Conservation (phyloP, 768 basidiomycete species). For the Leucosporidium yakuticum region DNA sequence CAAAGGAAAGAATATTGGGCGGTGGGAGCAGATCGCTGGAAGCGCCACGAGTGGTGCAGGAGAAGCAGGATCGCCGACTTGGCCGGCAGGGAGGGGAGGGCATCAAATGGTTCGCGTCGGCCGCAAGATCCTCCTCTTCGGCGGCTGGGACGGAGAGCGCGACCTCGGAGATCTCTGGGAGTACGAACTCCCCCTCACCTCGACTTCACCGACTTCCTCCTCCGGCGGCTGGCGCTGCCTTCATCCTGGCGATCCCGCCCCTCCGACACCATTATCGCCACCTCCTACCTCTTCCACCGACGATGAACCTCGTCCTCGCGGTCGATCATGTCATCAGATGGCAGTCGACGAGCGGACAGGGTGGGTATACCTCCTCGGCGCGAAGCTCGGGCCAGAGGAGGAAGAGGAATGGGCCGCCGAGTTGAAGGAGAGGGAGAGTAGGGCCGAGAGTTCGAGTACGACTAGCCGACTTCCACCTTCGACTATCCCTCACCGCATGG, state of each 20-base stretch:
- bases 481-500: background rate
- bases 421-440: background rate
- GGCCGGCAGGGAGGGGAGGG: slow-evolving; percentile 19
- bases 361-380: slow-evolving; percentile 33
- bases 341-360: slow-evolving; percentile 27
- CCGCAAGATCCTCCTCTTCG: slow-evolving; percentile 24
- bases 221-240: background rate
- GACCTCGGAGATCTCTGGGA: slow-evolving; percentile 30
- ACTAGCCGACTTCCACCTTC: background rate
- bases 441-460: background rate
- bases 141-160: slow-evolving; percentile 20
- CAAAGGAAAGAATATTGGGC: slow-evolving; percentile 9
- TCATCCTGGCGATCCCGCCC: too few species aligned
- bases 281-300: too few species aligned
- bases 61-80: background rate
- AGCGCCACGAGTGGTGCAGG: background rate
- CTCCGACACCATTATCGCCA: too few species aligned
- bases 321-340: slow-evolving; percentile 17
- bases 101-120: slow-evolving; percentile 30
- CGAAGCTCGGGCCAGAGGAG: background rate
- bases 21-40: slow-evolving; percentile 15
- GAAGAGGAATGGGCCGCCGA: background rate
- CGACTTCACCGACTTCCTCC: too few species aligned
- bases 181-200: slow-evolving; percentile 13
- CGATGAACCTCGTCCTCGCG: too few species aligned